Evolutionary conservation across 2,329 filamentous ascomycete species (phyloP).

Genomic region (Thielaviopsis euricoi): DNA sequence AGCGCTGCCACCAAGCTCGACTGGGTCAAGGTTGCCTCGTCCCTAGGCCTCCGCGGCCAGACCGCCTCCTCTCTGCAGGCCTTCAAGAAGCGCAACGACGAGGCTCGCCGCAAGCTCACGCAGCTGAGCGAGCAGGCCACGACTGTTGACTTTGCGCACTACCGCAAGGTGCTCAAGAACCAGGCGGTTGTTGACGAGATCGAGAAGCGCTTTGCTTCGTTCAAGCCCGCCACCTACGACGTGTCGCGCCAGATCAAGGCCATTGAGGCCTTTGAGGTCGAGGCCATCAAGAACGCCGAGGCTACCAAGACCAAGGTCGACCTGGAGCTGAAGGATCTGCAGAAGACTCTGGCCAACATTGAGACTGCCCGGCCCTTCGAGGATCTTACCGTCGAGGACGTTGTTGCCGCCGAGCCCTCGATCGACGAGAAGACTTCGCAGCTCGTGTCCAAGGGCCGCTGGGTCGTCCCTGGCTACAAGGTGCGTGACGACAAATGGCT

Average conservation of each 20-base stretch:
- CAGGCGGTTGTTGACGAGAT: slow-evolving; percentile 88
- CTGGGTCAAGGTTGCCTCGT: slow-evolving; percentile 88
- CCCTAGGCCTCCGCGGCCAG: slow-evolving; percentile 90
- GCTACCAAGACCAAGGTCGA: slow-evolving; percentile 94
- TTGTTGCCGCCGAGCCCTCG: slow-evolving; percentile 82
- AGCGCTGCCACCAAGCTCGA: slow-evolving; percentile 98
- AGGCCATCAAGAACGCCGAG: slow-evolving; percentile 93
- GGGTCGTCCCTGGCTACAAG: slow-evolving; percentile 98
- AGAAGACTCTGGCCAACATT: slow-evolving; percentile 93
- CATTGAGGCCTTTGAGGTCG: slow-evolving; percentile 93
- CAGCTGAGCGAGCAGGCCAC: slow-evolving; percentile 69
- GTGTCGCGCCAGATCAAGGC: slow-evolving; percentile 88
- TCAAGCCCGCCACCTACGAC: slow-evolving; percentile 90
- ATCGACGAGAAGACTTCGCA: slow-evolving; percentile 94
- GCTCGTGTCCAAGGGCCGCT: slow-evolving; percentile 94
- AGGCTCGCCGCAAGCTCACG: slow-evolving; percentile 86
- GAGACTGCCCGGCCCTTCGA: slow-evolving; percentile 91
- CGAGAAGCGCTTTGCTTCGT: slow-evolving; percentile 82
- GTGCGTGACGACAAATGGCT: slow-evolving; percentile 32
- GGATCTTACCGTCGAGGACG: slow-evolving; percentile 93
- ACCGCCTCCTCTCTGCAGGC: slow-evolving; percentile 80
- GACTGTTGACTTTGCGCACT: slow-evolving; percentile 81
- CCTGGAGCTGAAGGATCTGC: slow-evolving; percentile 80
- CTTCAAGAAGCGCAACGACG: slow-evolving; percentile 99
- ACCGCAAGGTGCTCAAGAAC: slow-evolving; percentile 91